Percentiles rank a stretch among this genome's conserved stretches.
Evolutionary conservation across 2,329 filamentous ascomycete species (phyloP).

Genomic region (Claviceps capensis): DNA sequence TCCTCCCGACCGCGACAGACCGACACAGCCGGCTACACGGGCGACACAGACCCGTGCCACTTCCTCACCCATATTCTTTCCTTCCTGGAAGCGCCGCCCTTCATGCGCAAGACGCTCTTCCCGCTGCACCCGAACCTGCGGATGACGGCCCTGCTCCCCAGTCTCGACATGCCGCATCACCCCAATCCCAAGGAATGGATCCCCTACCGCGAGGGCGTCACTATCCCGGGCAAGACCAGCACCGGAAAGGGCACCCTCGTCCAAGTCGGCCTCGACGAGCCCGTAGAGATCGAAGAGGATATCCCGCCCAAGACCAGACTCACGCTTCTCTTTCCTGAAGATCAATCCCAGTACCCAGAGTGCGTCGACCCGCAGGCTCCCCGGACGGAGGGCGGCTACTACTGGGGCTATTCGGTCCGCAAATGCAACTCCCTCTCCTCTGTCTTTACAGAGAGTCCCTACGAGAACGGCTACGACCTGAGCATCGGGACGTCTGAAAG

Average conservation of each 20-base stretch:
- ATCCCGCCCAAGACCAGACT: slow-evolving; percentile 61
- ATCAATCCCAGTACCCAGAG: slow-evolving; percentile 31
- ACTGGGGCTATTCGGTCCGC: slow-evolving; percentile 71
- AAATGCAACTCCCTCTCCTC: slow-evolving; percentile 51
- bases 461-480: slow-evolving; percentile 66
- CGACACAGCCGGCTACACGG: slow-evolving; percentile 46
- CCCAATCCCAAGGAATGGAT: slow-evolving; percentile 64
- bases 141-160: slow-evolving; percentile 59
- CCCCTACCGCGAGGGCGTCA: slow-evolving; percentile 66
- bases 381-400: slow-evolving; percentile 64
- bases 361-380: slow-evolving; percentile 56
- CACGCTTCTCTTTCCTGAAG: slow-evolving; percentile 47
- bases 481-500: slow-evolving; percentile 76
- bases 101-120: slow-evolving; percentile 64
- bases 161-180: slow-evolving; percentile 76
- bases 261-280: slow-evolving; percentile 42
- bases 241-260: slow-evolving; percentile 37
- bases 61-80: slow-evolving; percentile 68
- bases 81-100: slow-evolving; percentile 74
- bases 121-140: slow-evolving; percentile 66
- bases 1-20: slow-evolving; percentile 31
- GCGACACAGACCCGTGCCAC: slow-evolving; percentile 61
- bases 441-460: slow-evolving; percentile 65
- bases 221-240: slow-evolving; percentile 32
- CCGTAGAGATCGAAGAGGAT: slow-evolving; percentile 40